Base-by-base conservation (phyloP, 176 grass and related monocot genomes). In the Alopecurus myosuroides region DNA sequence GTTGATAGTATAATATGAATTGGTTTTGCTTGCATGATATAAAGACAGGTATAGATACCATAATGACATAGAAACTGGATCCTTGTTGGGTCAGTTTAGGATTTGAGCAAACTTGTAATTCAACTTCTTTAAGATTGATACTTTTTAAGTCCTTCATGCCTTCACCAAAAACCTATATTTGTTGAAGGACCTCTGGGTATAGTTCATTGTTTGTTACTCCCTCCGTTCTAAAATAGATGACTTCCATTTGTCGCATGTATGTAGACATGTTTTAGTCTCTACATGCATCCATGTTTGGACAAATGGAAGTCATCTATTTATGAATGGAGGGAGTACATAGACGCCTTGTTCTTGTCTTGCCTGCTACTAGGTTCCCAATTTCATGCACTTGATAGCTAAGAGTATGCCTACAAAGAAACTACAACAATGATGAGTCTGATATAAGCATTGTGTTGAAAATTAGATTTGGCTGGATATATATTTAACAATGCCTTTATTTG, bases 1-100 rank as follows among this genome's bases (percentile, higher is more conserved):
- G 49, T 70, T 73, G 51, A 72, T 62, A 53, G 70, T 77, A 61
- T 77, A 51, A 53, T 48, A 28, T 92, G 39, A 44, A 26, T 63
- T 76, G 39, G 41, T 63, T 67, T 75, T 75, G 4, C 33, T 75
- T 75, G 19, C 40, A 48, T 60, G 13, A 14, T 9, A 22, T 58
- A 31, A 53, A 82, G 34, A 31, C 1, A 50, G 80, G 29, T 72
- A 2, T 20, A 81, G 45, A 42, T 82, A 72, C 10, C 49, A 63
- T 55, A 79, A 30, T 60, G 37, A 18, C 36, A 17, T 79, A 9
- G 28, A 63, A 45, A 22, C 11, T 9, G 26, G 6, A 40, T 39
- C 34, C 35, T 77, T 56, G 6, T 37, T 14, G 35, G 34, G n/a
- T 77, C 2, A 34, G 18, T n/a, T 28, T 70, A 78, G 76, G 52